Conservation (phyloP, 2,329 filamentous ascomycete species). For the Cercospora sp. region DNA sequence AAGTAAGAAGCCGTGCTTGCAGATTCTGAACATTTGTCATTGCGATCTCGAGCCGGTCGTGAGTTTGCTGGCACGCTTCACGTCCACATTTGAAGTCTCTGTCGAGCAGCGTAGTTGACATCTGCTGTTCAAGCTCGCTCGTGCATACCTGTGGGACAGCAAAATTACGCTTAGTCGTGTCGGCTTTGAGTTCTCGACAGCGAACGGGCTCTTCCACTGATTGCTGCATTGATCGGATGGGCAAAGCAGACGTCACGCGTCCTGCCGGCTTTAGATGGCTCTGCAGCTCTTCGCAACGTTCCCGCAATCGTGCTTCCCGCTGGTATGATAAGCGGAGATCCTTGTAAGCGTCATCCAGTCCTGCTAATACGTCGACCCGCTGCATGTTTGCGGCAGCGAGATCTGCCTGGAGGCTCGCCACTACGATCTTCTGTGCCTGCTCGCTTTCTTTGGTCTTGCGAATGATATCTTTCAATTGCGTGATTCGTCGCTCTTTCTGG, state of each 20-base stretch:
- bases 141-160: neutral
- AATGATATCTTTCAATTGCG: slow-evolving; percentile 44
- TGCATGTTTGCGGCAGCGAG: slow-evolving; percentile 45
- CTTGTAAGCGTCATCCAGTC: slow-evolving; percentile 39
- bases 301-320: neutral
- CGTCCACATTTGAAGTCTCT: neutral
- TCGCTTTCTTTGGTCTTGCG: slow-evolving; percentile 43
- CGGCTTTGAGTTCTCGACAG: neutral
- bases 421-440: slow-evolving; percentile 41
- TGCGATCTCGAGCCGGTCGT: neutral
- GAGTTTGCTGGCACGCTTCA: neutral
- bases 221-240: neutral
- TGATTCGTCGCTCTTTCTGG: slow-evolving; percentile 42
- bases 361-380: slow-evolving; percentile 43
- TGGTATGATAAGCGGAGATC: slow-evolving; percentile 32
- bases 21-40: neutral
- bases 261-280: neutral
- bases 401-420: slow-evolving; percentile 43
- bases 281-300: neutral
- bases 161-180: neutral
- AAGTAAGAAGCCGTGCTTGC: neutral
- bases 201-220: neutral
- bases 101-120: neutral
- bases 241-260: neutral
- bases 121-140: neutral